Percentiles rank a stretch among this genome's conserved stretches.
Conservation (phyloP, 441 rosid species). For the Gossypium lobatum region DNA sequence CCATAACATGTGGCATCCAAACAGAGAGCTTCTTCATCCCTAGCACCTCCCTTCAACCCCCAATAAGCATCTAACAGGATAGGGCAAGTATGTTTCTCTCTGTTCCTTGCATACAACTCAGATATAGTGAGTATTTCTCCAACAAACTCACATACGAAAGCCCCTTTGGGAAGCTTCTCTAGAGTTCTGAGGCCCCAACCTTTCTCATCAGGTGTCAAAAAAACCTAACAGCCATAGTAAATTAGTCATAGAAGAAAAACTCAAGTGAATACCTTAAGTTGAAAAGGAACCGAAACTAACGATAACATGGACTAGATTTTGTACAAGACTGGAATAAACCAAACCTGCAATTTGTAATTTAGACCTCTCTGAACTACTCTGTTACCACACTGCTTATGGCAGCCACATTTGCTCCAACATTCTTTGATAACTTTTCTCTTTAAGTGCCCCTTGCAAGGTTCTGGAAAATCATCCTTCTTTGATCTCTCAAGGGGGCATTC, state of each 20-base stretch:
- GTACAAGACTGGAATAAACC: not conserved
- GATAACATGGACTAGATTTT: constrained; percentile 8
- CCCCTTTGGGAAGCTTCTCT: constrained; percentile 79
- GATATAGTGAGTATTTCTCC: constrained; percentile 74
- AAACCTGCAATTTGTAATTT: constrained; percentile 69
- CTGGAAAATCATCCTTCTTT: constrained; percentile 41
- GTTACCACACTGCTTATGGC: constrained; percentile 74
- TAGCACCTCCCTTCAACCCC: constrained; percentile 38
- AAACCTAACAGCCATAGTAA: constrained; percentile 44
- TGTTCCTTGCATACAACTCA: constrained; percentile 50
- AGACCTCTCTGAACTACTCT: constrained; percentile 88
- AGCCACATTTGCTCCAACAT: constrained; percentile 91
- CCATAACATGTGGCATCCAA: constrained; percentile 69
- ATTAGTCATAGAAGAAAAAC: constrained; percentile 14
- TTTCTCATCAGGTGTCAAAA: constrained; percentile 66
- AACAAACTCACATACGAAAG: constrained; percentile 79
- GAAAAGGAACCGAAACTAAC: not conserved
- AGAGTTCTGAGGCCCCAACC: constrained; percentile 93
- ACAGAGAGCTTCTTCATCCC: constrained; percentile 71
- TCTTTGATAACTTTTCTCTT: constrained; percentile 72
- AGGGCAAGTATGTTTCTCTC: constrained; percentile 32
- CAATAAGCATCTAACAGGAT: constrained; percentile 79
- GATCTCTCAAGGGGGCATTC: constrained; percentile 72
- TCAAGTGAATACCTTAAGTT: not conserved
- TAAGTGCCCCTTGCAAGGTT: constrained; percentile 84